phyloP scores from a whole-genome alignment of 2,329 filamentous ascomycete species.

The Paecilomyces dactylethromorphus region DNA sequence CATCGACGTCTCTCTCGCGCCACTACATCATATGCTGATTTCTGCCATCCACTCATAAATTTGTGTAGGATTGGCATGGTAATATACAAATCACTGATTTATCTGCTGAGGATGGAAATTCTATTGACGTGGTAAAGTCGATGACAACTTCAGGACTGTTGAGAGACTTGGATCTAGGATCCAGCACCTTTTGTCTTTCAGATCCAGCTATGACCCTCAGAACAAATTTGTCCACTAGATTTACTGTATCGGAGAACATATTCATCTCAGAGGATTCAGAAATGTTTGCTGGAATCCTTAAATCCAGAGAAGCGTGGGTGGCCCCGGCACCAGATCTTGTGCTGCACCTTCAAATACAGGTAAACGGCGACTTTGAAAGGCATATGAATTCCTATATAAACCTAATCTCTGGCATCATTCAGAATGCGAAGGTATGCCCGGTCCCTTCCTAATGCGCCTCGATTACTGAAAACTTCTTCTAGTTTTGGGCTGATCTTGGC shows the following conservation, averaged over 20 bases:
- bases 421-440: slow-evolving; percentile 17
- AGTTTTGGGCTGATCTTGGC: slow-evolving; percentile 28
- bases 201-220: neutral
- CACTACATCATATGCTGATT: neutral
- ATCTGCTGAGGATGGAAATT: neutral
- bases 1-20: neutral
- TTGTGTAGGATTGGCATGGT: neutral
- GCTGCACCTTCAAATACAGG: slow-evolving; percentile 17
- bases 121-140: neutral
- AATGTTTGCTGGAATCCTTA: neutral
- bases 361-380: slow-evolving; percentile 2
- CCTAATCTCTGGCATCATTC: slow-evolving; percentile 15
- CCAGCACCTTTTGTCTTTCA: neutral
- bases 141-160: neutral
- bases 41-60: neutral
- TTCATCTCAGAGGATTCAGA: neutral
- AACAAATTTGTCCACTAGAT: neutral
- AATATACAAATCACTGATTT: neutral
- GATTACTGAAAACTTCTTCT: neutral
- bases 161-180: neutral
- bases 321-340: slow-evolving; percentile 14
- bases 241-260: neutral
- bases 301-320: neutral
- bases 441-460: neutral
- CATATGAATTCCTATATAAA: slow-evolving; percentile 8